Evolutionary conservation across 192 early-diverging fungal genomes (phyloP), one percentile per base, ranked within the genome.

Genomic region (Tieghemiomyces parasiticus): DNA sequence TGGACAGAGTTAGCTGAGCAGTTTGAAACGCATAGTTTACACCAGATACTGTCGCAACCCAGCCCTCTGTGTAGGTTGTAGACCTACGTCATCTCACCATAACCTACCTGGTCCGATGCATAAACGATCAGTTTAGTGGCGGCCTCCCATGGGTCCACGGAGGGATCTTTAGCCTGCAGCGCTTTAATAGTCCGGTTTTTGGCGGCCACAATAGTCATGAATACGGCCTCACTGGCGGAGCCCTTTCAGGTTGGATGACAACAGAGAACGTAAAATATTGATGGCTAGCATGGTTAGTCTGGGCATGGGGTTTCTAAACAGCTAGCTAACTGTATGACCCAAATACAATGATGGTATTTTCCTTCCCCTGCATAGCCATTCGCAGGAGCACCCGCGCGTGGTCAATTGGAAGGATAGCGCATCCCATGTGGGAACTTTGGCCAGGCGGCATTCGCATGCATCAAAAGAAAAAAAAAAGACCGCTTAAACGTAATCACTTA

Each of bases 151-250:
- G 29, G 20, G 14, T 26, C 29, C 28, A 54, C 9, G 4, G 20
- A 6, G 0, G 6, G 8, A 20, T 28, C 19, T 10, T 26, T n/a
- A n/a, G n/a, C 52, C 19, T 54, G 28, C 8, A 28, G 6, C 28
- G 26, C 8, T 9, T n/a, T 54, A 9, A 29, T 4, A 28, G 32
- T 54, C 19, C 52, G 28, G 14, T 85, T 68, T 1, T 73, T 59
- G 2, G 75, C 83, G 1, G 79, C 79, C 19, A 85, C 65, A 69
- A 85, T 76, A 19, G 65, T 71, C n/a, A 79, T 75, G 46, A 74
- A 64, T 4, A 70, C 66, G 24, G 80, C 76, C 52, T 83, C 81
- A 33, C 76, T 76, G 6, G 83, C 83, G 12, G 72, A 73, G 2
- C 72, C 76, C 63, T 54, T 31, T 29, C 4, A 30, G 26, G n/a